phyloP scores from a whole-genome alignment of 768 basidiomycete species.

The Suillus hirtellus region DNA sequence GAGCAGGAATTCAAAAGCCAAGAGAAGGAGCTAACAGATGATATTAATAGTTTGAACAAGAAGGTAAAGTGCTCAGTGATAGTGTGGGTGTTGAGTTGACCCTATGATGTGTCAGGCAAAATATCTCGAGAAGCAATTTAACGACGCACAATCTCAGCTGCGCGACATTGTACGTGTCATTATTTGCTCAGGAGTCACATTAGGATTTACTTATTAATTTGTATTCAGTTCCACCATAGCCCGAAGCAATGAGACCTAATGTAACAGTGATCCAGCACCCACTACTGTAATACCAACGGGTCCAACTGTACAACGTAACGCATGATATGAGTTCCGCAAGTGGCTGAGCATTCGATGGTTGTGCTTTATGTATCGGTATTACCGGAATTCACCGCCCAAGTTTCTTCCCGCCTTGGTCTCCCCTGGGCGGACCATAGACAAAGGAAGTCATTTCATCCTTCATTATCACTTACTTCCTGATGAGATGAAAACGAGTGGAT shows the following conservation, averaged over 20 bases:
- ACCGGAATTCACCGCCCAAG: constrained; percentile 77
- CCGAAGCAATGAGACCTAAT: constrained; percentile 27
- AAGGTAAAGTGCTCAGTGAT: constrained; percentile 54
- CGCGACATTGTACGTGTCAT: constrained; percentile 70
- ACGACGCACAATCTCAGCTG: constrained; percentile 84
- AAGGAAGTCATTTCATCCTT: neutral
- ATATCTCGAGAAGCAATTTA: constrained; percentile 92
- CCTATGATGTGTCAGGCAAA: constrained; percentile 55
- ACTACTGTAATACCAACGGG: neutral
- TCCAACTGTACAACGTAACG: neutral
- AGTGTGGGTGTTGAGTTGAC: neutral
- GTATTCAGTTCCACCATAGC: constrained; percentile 31
- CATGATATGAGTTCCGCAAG: neutral
- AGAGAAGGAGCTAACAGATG: constrained; percentile 84
- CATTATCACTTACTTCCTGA: too few species aligned
- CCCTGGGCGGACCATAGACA: neutral
- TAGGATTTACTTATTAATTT: constrained; percentile 11
- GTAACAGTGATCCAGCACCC: constrained; percentile 3
- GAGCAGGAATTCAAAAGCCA: constrained; percentile 70
- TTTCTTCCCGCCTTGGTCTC: constrained; percentile 29
- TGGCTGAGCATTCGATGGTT: neutral
- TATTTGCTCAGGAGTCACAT: neutral
- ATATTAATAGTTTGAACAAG: constrained; percentile 78
- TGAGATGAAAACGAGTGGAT: neutral
- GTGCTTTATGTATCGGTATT: neutral